These are phyloP conservation scores for Anthracocystis walkeri DNA, from an alignment of 1,284 basidiomycete species.

Conservation along the genomic window DNA sequence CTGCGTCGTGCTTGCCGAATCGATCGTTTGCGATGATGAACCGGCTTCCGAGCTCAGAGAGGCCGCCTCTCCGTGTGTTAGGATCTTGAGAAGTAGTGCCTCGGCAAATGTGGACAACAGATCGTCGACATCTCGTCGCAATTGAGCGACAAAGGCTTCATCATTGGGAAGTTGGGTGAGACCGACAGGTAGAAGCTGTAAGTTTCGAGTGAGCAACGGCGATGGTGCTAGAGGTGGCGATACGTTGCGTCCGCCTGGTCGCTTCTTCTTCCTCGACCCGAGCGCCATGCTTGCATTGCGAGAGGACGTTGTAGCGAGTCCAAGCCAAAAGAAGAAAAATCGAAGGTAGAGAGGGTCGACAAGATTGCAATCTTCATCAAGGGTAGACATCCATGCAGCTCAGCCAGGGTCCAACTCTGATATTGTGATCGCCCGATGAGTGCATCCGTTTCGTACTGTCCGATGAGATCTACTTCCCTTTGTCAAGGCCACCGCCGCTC, in stretches of 20 bases:
- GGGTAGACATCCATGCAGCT: conserved; percentile 8
- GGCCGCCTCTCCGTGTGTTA: background rate
- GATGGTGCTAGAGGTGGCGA: conserved; percentile 41
- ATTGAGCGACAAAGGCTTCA: conserved; percentile 22
- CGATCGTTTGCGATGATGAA: background rate
- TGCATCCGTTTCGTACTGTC: background rate
- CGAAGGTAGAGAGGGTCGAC: background rate
- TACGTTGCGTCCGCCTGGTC: conserved; percentile 27
- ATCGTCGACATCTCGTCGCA: conserved; percentile 29
- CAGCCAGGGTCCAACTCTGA: conserved; percentile 12
- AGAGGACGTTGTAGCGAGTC: background rate
- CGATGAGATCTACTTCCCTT: background rate
- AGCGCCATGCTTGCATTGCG: conserved; percentile 15
- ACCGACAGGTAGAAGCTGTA: conserved; percentile 38
- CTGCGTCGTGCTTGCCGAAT: background rate
- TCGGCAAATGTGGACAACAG: conserved; percentile 34
- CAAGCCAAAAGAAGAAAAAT: too few relatives aligned
- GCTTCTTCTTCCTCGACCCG: conserved; percentile 46
- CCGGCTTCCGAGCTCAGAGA: background rate
- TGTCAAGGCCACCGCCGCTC: background rate
- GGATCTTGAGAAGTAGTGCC: conserved; percentile 9
- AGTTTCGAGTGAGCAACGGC: conserved; percentile 36
- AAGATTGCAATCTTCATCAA: too few relatives aligned
- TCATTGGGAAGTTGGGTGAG: conserved; percentile 44
- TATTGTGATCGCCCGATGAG: conserved; percentile 3